A percentile compares a stretch with the other conserved stretches of the same genome.
phyloP scores from a whole-genome alignment of 768 basidiomycete genomes.

The Trametes sanguinea region DNA sequence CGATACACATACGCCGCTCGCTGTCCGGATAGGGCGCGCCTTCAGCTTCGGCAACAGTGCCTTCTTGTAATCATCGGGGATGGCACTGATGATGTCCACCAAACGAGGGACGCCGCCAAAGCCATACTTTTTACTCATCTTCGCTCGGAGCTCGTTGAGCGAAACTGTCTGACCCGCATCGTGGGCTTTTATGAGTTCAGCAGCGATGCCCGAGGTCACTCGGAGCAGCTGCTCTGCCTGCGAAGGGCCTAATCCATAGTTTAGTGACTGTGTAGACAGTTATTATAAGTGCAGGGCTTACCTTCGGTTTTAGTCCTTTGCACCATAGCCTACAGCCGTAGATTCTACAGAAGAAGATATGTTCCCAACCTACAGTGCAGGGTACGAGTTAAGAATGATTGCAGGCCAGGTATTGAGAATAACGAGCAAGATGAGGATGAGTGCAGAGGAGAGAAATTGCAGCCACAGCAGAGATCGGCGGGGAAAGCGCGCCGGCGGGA shows the following conservation, averaged over 20 bases:
- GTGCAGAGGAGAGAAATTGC: constrained; percentile 10
- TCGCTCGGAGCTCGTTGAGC: constrained; percentile 83
- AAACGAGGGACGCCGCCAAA: constrained; percentile 87
- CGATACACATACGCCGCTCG: constrained; percentile 78
- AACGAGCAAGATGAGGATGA: background rate
- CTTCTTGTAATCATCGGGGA: constrained; percentile 96
- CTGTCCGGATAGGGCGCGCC: constrained; percentile 93
- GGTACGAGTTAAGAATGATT: too few relatives aligned
- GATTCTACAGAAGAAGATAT: background rate
- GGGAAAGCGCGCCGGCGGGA: constrained; percentile 15
- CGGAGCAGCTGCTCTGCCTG: constrained; percentile 90
- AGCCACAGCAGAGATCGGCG: constrained; percentile 11
- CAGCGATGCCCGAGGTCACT: constrained; percentile 92
- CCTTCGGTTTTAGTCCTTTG: constrained; percentile 45
- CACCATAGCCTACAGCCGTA: constrained; percentile 37
- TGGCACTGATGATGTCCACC: constrained; percentile 97
- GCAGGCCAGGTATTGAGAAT: background rate
- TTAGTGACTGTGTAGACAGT: background rate
- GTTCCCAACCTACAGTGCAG: too few relatives aligned
- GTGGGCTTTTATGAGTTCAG: constrained; percentile 88
- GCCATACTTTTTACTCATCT: constrained; percentile 87
- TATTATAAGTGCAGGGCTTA: background rate
- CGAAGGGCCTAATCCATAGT: constrained; percentile 56
- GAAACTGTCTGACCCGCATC: constrained; percentile 77
- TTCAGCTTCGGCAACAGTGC: constrained; percentile 85